Conservation (phyloP, 257 asterid species). For the Nicotiana benthamiana region DNA sequence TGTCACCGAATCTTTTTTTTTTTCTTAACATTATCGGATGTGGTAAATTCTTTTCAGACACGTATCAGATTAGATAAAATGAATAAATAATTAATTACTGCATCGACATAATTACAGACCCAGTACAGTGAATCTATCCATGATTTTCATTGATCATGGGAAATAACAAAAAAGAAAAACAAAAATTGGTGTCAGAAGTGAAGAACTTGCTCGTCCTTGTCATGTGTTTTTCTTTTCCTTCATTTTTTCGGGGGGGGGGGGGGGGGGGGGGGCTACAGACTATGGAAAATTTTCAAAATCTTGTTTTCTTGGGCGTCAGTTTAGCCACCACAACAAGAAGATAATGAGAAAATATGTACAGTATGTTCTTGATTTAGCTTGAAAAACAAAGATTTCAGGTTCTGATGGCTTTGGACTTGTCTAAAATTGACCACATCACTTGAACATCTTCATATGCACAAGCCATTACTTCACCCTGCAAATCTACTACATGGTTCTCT, state of each 20-base stretch:
- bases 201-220: no score
- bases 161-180: neutral
- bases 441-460: slow-evolving; percentile 81
- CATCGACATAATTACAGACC: neutral
- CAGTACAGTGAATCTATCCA: neutral
- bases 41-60: no score
- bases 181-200: neutral
- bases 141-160: neutral
- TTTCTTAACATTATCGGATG: no score
- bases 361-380: neutral
- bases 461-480: slow-evolving; percentile 83
- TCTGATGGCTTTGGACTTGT: slow-evolving; percentile 46
- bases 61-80: neutral
- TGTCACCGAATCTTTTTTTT: no score
- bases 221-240: neutral
- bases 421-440: slow-evolving; percentile 88
- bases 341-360: slow-evolving; percentile 2
- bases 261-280: neutral
- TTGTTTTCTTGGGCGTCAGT: slow-evolving; percentile 3
- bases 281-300: neutral
- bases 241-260: neutral
- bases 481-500: slow-evolving; percentile 29
- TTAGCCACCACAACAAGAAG: slow-evolving; percentile 3
- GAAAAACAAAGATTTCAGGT: slow-evolving; percentile 21
- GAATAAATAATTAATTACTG: neutral